phyloP scores from a whole-genome alignment of 352 stramenopile genomes.

The Halophytophthora batemanensis region DNA sequence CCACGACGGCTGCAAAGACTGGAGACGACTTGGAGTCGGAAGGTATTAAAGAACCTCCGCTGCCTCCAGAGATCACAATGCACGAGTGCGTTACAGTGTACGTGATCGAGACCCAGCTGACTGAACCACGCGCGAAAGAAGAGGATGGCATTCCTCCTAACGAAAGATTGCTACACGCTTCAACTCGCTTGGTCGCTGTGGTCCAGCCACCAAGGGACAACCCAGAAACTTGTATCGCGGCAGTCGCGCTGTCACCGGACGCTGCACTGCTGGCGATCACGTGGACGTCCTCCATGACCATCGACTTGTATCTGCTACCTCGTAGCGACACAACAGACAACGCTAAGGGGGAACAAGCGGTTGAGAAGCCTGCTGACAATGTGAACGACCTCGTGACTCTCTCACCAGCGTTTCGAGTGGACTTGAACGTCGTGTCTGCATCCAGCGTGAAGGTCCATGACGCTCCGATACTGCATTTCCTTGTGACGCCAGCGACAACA shows the following conservation, averaged over 20 bases:
- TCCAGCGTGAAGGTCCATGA: slow-evolving; percentile 1
- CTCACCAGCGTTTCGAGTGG: slow-evolving; percentile 13
- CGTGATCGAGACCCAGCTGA: slow-evolving; percentile 2
- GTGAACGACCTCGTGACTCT: neutral
- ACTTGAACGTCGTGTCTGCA: slow-evolving; percentile 12
- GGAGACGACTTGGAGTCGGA: neutral
- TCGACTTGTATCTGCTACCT: slow-evolving; percentile 13
- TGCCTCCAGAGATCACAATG: slow-evolving; percentile 3
- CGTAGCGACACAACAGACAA: neutral
- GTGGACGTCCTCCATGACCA: slow-evolving; percentile 1
- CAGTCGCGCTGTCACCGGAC: slow-evolving; percentile 27
- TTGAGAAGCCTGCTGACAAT: neutral
- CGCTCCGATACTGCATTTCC: slow-evolving; percentile 19
- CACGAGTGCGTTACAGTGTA: slow-evolving; percentile 20
- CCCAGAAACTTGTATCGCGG: neutral
- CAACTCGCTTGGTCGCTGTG: slow-evolving; percentile 11
- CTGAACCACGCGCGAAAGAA: neutral
- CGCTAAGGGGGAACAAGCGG: neutral
- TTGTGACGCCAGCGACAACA: slow-evolving; percentile 13
- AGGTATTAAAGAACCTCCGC: neutral
- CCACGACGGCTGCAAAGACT: neutral
- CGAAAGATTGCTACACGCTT: neutral
- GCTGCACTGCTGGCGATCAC: slow-evolving; percentile 21
- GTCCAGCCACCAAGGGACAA: slow-evolving; percentile 4
- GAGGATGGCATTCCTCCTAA: neutral